A percentile compares a stretch with the other conserved stretches of the same genome.
These are phyloP conservation scores for Wilhelminamyces savonicus DNA, from an alignment of 805 yeast species.

Conservation along the genomic window DNA sequence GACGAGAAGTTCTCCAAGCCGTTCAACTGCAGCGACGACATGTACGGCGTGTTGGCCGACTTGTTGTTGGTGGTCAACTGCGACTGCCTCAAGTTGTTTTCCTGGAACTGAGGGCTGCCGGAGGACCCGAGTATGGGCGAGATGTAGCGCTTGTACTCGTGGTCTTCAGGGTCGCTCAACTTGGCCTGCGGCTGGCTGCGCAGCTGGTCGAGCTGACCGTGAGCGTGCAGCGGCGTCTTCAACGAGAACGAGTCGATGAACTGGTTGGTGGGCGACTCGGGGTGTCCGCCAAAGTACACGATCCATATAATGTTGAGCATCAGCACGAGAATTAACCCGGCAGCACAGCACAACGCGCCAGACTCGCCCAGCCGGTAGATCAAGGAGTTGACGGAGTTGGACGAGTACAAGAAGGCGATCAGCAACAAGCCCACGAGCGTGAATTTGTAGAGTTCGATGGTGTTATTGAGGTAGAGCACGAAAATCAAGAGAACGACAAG, in stretches of 20 bases:
- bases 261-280: constrained; percentile 79
- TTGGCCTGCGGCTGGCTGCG: too few relatives aligned
- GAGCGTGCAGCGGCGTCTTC: constrained; percentile 33
- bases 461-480: constrained; percentile 50
- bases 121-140: constrained; percentile 10
- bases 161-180: constrained; percentile 12
- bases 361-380: constrained; percentile 59
- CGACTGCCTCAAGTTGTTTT: constrained; percentile 28
- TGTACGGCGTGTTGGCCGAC: constrained; percentile 25
- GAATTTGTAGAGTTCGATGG: constrained; percentile 62
- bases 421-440: constrained; percentile 52
- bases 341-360: constrained; percentile 78
- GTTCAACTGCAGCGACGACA: constrained; percentile 51
- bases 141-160: constrained; percentile 18
- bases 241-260: constrained; percentile 79
- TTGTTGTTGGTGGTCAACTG: constrained; percentile 26
- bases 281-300: constrained; percentile 84
- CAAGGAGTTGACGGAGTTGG: constrained; percentile 75
- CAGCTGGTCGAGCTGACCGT: constrained; percentile 21
- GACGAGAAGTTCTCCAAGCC: constrained; percentile 53
- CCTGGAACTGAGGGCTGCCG: constrained; percentile 16
- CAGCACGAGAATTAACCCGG: constrained; percentile 81
- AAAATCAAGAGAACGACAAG: constrained; percentile 48
- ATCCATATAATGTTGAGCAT: constrained; percentile 84
- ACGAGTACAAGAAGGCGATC: constrained; percentile 74